Evolutionary conservation across 805 yeast genomes (phyloP).

Genomic region (Wickerhamiella lipophila): DNA sequence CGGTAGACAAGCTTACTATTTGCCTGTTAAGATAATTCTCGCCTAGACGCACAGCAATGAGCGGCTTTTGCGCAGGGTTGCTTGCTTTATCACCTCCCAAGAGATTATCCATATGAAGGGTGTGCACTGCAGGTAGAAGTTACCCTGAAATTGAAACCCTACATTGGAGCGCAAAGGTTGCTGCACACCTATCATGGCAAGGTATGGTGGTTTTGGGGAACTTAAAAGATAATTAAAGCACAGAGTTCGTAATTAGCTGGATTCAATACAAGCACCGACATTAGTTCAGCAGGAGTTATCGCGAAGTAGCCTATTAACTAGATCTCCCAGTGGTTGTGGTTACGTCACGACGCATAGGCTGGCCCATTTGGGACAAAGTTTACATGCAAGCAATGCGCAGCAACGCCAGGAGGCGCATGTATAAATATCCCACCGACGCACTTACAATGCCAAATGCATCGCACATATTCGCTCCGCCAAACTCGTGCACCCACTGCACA

Average conservation of each 20-base stretch:
- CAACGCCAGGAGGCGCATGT: constrained; percentile 13
- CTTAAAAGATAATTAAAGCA: neutral
- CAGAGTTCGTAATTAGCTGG: neutral
- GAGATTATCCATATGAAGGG: neutral
- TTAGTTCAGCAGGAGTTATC: neutral
- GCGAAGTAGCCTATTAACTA: neutral
- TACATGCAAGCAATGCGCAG: constrained; percentile 14
- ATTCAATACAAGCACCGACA: neutral
- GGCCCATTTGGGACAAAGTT: constrained; percentile 11
- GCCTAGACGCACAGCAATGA: too few relatives aligned
- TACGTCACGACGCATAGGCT: constrained; percentile 7
- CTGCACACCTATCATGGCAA: constrained; percentile 10
- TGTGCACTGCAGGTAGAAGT: constrained; percentile 1
- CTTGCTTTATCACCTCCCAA: neutral
- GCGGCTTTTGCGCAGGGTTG: neutral
- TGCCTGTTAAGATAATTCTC: too few relatives aligned
- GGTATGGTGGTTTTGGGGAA: neutral
- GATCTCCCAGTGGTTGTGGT: neutral
- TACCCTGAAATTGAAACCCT: constrained; percentile 11
- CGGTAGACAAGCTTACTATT: too few relatives aligned
- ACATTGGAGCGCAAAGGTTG: constrained; percentile 12
- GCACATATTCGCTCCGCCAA: constrained; percentile 94
- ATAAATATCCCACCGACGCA: constrained; percentile 14
- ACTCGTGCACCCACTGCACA: constrained; percentile 95
- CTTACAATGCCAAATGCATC: constrained; percentile 51